Conservation (phyloP, 495 filamentous ascomycete genomes). For the Aspergillus funiculosus region DNA sequence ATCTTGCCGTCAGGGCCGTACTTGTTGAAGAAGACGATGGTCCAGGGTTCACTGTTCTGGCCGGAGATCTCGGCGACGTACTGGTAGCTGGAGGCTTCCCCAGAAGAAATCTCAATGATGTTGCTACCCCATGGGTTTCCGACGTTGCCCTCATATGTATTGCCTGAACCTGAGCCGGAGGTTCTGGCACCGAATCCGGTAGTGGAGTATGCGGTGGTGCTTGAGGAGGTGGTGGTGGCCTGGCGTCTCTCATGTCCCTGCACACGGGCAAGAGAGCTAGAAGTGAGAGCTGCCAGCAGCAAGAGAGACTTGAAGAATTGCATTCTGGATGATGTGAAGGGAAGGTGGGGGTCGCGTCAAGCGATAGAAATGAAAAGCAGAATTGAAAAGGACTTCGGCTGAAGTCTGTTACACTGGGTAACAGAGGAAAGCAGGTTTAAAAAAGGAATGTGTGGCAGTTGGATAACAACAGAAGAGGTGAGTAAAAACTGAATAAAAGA, state of each 20-base stretch:
- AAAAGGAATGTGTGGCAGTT: conserved; percentile 12
- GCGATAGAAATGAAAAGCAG: not conserved
- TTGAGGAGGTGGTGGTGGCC: conserved; percentile 7
- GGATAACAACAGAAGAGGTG: not conserved
- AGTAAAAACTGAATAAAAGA: not conserved
- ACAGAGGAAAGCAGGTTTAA: not conserved
- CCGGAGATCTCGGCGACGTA: conserved; percentile 46
- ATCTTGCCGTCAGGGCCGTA: conserved; percentile 34
- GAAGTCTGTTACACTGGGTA: conserved; percentile 8
- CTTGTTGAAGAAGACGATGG: conserved; percentile 51
- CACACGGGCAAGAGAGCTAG: conserved; percentile 22
- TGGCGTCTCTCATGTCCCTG: conserved; percentile 27
- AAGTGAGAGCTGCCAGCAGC: conserved; percentile 34
- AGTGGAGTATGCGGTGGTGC: conserved; percentile 22
- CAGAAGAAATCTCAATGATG: conserved; percentile 39
- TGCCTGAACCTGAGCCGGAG: conserved; percentile 15
- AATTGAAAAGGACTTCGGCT: not conserved
- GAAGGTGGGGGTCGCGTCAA: conserved; percentile 8
- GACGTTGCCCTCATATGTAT: conserved; percentile 43
- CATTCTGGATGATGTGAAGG: conserved; percentile 23
- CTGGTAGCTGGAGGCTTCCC: conserved; percentile 34
- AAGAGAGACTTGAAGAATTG: conserved; percentile 34
- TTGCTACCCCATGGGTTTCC: conserved; percentile 50
- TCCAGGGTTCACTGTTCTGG: conserved; percentile 31
- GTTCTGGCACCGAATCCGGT: conserved; percentile 31